Percentiles rank a stretch among this genome's conserved stretches.
phyloP scores from a whole-genome alignment of 805 yeast species.

The Ogataea glucozyma region DNA sequence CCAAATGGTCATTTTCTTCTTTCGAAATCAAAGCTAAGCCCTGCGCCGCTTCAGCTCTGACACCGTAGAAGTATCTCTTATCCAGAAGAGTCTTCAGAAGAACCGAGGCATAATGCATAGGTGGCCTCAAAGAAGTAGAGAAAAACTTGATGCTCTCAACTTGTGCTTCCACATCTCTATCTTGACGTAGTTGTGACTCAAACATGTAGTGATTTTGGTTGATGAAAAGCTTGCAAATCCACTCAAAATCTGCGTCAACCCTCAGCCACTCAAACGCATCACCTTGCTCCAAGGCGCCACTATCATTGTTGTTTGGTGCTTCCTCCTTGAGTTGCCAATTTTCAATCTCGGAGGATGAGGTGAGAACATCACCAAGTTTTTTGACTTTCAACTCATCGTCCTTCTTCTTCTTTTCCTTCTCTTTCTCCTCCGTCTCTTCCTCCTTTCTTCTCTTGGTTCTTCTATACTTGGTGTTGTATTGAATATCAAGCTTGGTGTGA shows the following conservation, averaged over 20 bases:
- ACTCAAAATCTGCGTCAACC: constrained; percentile 96
- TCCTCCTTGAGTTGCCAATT: constrained; percentile 68
- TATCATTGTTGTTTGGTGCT: constrained; percentile 59
- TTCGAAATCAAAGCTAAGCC: constrained; percentile 72
- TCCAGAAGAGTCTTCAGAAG: constrained; percentile 82
- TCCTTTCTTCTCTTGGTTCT: constrained; percentile 68
- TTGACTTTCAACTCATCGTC: constrained; percentile 33
- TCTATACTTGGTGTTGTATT: constrained; percentile 90
- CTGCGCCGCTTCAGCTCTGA: constrained; percentile 81
- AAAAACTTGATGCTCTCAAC: constrained; percentile 77
- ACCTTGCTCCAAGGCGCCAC: constrained; percentile 41
- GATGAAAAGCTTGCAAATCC: constrained; percentile 82
- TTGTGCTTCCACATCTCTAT: constrained; percentile 95
- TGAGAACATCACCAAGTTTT: constrained; percentile 78
- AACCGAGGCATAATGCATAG: constrained; percentile 68
- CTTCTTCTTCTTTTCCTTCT: constrained; percentile 28
- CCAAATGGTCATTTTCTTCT: constrained; percentile 63
- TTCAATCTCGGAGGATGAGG: constrained; percentile 55
- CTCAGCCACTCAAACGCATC: constrained; percentile 98
- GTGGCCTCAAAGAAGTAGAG: constrained; percentile 58
- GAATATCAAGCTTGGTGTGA: constrained; percentile 86
- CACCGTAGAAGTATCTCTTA: constrained; percentile 81
- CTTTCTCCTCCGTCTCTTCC: constrained; percentile 41
- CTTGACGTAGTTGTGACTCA: constrained; percentile 90
- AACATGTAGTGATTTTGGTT: constrained; percentile 95